These are phyloP conservation scores for Dalbergia cochinchinensis DNA, from an alignment of 306 rosid genomes.

Conservation along the genomic window DNA sequence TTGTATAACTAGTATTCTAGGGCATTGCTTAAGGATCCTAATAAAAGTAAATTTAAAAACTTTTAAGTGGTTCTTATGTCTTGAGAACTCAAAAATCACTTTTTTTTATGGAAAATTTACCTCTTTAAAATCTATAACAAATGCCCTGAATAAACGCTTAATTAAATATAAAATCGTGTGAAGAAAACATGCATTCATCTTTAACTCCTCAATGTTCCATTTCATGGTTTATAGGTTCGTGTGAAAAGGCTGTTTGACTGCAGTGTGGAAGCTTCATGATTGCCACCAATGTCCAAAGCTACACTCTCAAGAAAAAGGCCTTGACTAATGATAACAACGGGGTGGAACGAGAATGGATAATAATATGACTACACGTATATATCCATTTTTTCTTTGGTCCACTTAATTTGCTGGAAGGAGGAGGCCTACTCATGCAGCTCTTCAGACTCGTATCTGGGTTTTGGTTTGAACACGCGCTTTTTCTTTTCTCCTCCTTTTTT, in stretches of 20 bases:
- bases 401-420: not conserved
- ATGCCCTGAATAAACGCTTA: no score
- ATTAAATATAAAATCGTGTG: not conserved
- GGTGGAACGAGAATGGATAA: constrained; percentile 6
- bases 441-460: no score
- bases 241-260: not conserved
- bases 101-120: no score
- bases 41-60: no score
- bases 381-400: not conserved
- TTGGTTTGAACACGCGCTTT: not conserved
- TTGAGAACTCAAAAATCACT: no score
- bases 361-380: not conserved
- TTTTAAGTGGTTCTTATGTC: no score
- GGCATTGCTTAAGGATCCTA: no score
- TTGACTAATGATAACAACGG: not conserved
- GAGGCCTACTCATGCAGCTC: not conserved
- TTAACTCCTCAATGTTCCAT: not conserved
- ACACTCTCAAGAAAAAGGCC: not conserved
- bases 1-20: no score
- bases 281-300: not conserved
- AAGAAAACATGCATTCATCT: not conserved
- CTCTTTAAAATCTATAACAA: no score
- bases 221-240: not conserved
- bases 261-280: constrained; percentile 32
- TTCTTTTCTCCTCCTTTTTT: not conserved